Base-by-base conservation (phyloP, 1,139 yeast genomes). In the Hyphopichia burtonii region DNA sequence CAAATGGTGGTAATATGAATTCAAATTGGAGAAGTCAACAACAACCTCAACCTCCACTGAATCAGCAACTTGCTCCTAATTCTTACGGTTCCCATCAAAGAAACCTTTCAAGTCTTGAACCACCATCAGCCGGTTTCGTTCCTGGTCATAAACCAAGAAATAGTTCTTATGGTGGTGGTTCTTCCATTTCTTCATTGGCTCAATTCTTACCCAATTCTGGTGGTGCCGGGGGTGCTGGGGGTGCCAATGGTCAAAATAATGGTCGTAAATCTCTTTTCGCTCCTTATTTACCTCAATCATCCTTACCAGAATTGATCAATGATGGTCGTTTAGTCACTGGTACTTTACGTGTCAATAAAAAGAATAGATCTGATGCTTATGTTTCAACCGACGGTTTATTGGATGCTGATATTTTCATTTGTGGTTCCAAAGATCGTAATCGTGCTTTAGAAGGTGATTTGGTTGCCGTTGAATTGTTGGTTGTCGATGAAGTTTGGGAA, bases 371-470 rank as follows among this genome's bases (percentile, higher is more conserved):
- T 1, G 99, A 93, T 65, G 99, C 99, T 1, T 93, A 94, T 65
- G 98, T 93, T 15, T 84, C 97, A 4, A 93, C 98, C 0, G 97
- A 91, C 59, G 97, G 97, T 2, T 76, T 91, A 36, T 74, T 93
- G 49, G 99, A 93, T 65, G 96, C 98, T 0, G 99, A 93, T 63
- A 89, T 93, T 48, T 93, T 90, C 60, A 93, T 93, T 51, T 94
- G 98, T 70, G 99, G 99, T 11, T 91, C 98, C n/a, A 93, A 93
- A 63, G 99, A 93, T 65, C 87, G 99, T 61, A 93, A 93, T 65
- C 83, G 99, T 60, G 98, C 99, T 10, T 72, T 93, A 41, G 99
- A 93, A 66, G 97, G 98, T 42, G 99, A 93, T 61, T 71, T 89
- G 45, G 99, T 93, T 30, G 99, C 99, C 0, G 90, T 93, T 18